These are phyloP conservation scores for Leptosphaerulina australis DNA, from an alignment of 2,329 filamentous ascomycete genomes.

Conservation along the genomic window DNA sequence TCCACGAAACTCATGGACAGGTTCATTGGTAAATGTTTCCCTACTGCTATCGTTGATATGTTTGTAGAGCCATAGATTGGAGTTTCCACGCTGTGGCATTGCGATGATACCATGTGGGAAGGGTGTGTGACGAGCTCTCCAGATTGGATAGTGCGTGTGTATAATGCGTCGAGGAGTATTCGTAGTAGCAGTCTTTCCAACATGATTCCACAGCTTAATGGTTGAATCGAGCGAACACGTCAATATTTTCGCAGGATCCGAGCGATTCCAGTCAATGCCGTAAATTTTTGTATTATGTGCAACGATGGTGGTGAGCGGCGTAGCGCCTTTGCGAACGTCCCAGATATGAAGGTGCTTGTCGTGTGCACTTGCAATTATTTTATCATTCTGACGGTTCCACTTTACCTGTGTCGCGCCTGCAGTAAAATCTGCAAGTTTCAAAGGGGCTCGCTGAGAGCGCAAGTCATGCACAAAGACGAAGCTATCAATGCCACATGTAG, in stretches of 20 bases:
- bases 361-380: constrained; percentile 88
- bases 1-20: constrained; percentile 57
- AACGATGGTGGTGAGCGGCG: constrained; percentile 80
- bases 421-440: constrained; percentile 83
- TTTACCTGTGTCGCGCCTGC: constrained; percentile 94
- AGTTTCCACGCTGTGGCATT: constrained; percentile 90
- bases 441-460: constrained; percentile 55
- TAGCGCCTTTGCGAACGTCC: constrained; percentile 81
- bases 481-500: constrained; percentile 90
- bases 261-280: constrained; percentile 91
- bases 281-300: constrained; percentile 95
- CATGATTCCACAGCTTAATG: constrained; percentile 92
- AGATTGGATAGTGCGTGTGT: constrained; percentile 82
- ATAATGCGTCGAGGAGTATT: constrained; percentile 65
- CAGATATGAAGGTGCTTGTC: constrained; percentile 87
- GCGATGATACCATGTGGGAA: constrained; percentile 85
- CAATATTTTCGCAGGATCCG: constrained; percentile 71
- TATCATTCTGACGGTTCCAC: constrained; percentile 86
- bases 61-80: constrained; percentile 84
- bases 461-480: constrained; percentile 94
- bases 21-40: constrained; percentile 35
- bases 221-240: constrained; percentile 92
- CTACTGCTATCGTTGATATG: constrained; percentile 55
- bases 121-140: constrained; percentile 88
- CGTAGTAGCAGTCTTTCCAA: constrained; percentile 58